Evolutionary conservation across 441 rosid species (phyloP), one percentile per base, ranked within the genome.

Genomic region (Biscutella auriculata): DNA sequence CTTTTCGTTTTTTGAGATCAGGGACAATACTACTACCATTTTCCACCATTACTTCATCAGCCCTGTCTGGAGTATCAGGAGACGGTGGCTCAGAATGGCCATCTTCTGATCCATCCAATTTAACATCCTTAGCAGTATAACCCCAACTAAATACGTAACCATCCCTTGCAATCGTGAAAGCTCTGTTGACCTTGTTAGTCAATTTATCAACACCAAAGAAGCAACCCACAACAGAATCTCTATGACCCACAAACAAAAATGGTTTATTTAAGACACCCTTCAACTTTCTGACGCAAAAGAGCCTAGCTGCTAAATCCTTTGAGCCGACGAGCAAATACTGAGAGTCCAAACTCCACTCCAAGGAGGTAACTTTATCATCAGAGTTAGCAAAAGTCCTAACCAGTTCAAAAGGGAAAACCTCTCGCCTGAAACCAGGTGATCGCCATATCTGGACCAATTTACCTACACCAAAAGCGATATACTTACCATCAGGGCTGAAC

Each of bases 191-290:
- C 69, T 54, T 67, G 52, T 69, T 68, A 16, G 73, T 76, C 73
- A 66, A 58, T 35, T 80, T 85, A 73, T 85, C 86, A 70, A 82
- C 79, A 66, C 96, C 84, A 54, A 93, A 87, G 67, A 93, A 93
- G 53, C 96, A 83, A 42, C 97, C 96, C n/a, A 93, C 77, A 35
- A 89, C 79, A 21, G 82, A 68, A 74, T 89, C 97, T 68, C 96
- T 82, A 60, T 93, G 99, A 42, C 97, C 99, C 46, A 87, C 54
- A 64, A 89, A 76, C 80, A 87, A 69, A 73, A 73, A 83, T 0
- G 97, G 99, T 67, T 87, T 87, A 68, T 70, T 85, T 52, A 64
- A 46, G 13, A 72, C 73, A 12, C 79, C 81, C 47, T 75, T 76
- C 49, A 83, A 65, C 53, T 77, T 93, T 69, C 87, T 80, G 29